phyloP scores from a whole-genome alignment of 306 rosid species.

The Prunus mume region DNA sequence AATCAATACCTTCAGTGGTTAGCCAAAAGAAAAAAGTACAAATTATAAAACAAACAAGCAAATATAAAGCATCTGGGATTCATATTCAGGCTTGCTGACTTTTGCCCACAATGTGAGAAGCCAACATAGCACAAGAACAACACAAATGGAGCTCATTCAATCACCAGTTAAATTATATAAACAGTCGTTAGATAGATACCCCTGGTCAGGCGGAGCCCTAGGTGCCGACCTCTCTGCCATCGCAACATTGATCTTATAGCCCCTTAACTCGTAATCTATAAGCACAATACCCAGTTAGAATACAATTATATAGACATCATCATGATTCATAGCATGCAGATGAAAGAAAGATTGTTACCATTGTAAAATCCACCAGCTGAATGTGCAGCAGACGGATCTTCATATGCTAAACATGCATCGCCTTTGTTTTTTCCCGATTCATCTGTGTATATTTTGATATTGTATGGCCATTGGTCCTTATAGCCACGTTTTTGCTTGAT shows the following conservation, averaged over 20 bases:
- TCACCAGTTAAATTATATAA: neutral
- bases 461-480: slow-evolving; percentile 99
- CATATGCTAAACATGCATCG: slow-evolving; percentile 87
- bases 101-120: neutral
- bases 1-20: neutral
- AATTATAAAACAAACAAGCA: neutral
- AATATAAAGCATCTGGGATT: neutral
- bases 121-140: neutral
- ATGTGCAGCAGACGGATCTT: slow-evolving; percentile 97
- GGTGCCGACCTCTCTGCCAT: slow-evolving; percentile 99
- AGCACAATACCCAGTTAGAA: slow-evolving; percentile 21
- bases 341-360: slow-evolving; percentile 38
- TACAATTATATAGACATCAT: neutral
- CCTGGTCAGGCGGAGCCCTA: slow-evolving; percentile 64
- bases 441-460: slow-evolving; percentile 88
- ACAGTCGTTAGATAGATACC: slow-evolving; percentile 44
- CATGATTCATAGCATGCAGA: neutral
- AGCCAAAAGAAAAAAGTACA: neutral
- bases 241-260: slow-evolving; percentile 71
- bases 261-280: slow-evolving; percentile 86
- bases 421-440: slow-evolving; percentile 93
- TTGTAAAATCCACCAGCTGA: slow-evolving; percentile 90
- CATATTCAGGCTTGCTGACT: neutral
- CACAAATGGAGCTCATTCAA: neutral
- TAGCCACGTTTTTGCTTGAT: slow-evolving; percentile 98